These are phyloP conservation scores for Boletus sp. DNA, from an alignment of 1,284 basidiomycete genomes.

Conservation along the genomic window DNA sequence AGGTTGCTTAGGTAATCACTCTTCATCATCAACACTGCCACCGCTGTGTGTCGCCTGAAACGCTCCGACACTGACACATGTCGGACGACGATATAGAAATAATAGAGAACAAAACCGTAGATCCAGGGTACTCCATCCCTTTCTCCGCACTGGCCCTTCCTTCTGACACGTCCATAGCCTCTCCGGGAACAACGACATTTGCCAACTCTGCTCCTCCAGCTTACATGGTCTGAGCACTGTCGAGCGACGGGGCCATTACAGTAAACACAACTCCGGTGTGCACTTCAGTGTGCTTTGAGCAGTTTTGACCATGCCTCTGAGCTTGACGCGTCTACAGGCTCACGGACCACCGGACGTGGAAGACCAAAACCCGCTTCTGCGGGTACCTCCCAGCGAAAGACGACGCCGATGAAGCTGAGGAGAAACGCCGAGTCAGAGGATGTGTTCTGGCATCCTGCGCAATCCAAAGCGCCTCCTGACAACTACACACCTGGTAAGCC, in stretches of 20 bases:
- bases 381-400: conserved; percentile 1
- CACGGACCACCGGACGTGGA: conserved; percentile 3
- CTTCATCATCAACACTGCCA: conserved; percentile 21
- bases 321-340: conserved; percentile 12
- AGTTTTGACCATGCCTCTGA: neutral
- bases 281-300: conserved; percentile 1
- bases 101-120: conserved; percentile 11
- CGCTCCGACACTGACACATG: neutral
- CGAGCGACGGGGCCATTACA: conserved; percentile 47
- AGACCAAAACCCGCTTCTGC: conserved; percentile 3
- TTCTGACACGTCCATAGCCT: conserved; percentile 10
- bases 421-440: conserved; percentile 35
- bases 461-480: conserved; percentile 47
- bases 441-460: conserved; percentile 60
- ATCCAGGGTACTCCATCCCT: conserved; percentile 9
- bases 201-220: conserved; percentile 47
- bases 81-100: conserved; percentile 26
- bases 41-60: neutral
- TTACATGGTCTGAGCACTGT: conserved; percentile 35
- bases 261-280: conserved; percentile 33
- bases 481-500: conserved; percentile 69
- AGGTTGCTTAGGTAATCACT: conserved; percentile 31
- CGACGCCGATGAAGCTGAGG: conserved; percentile 1
- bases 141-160: neutral
- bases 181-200: conserved; percentile 29